phyloP scores from a whole-genome alignment of 2,329 filamentous ascomycete species.

The Hypoxylon sp. region DNA sequence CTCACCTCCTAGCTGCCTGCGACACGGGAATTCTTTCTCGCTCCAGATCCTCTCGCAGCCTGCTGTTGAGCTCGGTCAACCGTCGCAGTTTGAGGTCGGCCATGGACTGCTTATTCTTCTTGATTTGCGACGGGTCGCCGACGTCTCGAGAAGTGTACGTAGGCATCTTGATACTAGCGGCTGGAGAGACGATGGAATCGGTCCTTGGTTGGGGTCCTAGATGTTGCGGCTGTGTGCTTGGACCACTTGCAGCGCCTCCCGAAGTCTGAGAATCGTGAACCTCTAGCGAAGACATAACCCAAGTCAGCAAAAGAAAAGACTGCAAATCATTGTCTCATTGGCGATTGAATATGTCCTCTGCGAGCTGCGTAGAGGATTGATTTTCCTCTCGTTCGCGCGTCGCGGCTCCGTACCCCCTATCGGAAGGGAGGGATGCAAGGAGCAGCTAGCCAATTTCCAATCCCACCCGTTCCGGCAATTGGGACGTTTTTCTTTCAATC shows the following conservation, averaged over 20 bases:
- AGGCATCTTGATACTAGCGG: conserved; percentile 64
- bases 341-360: conserved; percentile 21
- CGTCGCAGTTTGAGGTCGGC: conserved; percentile 96
- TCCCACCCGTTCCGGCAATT: conserved; percentile 27
- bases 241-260: conserved; percentile 41
- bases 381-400: conserved; percentile 30
- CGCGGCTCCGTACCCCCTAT: conserved; percentile 38
- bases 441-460: conserved; percentile 41
- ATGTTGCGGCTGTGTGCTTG: conserved; percentile 43
- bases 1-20: conserved; percentile 88
- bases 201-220: conserved; percentile 26
- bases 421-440: conserved; percentile 40
- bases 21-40: conserved; percentile 95
- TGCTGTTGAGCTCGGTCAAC: conserved; percentile 95
- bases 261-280: conserved; percentile 42
- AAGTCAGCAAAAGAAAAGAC: conserved; percentile 35
- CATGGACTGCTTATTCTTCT: conserved; percentile 99
- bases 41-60: conserved; percentile 94
- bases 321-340: conserved; percentile 35
- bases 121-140: conserved; percentile 75
- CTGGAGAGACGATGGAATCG: conserved; percentile 43
- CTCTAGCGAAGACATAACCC: conserved; percentile 40
- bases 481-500: conserved; percentile 28
- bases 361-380: conserved; percentile 19
- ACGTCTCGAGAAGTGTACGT: conserved; percentile 76